phyloP scores from a whole-genome alignment of 305 asterid species.

The Fraxinus sp. region DNA sequence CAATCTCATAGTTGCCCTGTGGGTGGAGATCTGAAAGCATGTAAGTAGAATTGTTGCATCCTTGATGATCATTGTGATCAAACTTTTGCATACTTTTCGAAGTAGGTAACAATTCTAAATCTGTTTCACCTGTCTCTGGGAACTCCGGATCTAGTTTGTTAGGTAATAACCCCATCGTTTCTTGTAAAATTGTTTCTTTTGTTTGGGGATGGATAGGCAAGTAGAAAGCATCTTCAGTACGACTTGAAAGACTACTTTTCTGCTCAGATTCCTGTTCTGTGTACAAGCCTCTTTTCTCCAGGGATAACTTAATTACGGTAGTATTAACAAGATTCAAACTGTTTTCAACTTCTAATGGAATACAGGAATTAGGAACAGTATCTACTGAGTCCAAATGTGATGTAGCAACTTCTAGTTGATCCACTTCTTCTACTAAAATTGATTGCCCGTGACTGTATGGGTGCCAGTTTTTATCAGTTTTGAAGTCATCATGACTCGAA shows the following conservation, averaged over 20 bases:
- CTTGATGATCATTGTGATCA: slow-evolving; percentile 33
- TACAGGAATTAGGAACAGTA: slow-evolving; percentile 24
- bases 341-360: slow-evolving; percentile 31
- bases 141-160: slow-evolving; percentile 28
- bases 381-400: slow-evolving; percentile 27
- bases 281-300: slow-evolving; percentile 32
- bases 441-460: slow-evolving; percentile 29
- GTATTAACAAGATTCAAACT: slow-evolving; percentile 20
- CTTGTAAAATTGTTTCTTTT: slow-evolving; percentile 25
- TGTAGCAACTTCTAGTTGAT: slow-evolving; percentile 30
- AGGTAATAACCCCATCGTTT: slow-evolving; percentile 26
- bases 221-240: slow-evolving; percentile 28
- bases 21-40: slow-evolving; percentile 34
- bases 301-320: slow-evolving; percentile 26
- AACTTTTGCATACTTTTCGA: slow-evolving; percentile 26
- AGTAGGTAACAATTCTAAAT: slow-evolving; percentile 33
- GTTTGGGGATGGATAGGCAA: slow-evolving; percentile 20
- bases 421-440: slow-evolving; percentile 34
- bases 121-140: slow-evolving; percentile 29
- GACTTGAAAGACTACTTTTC: slow-evolving; percentile 10
- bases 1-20: slow-evolving; percentile 21
- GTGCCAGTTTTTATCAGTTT: slow-evolving; percentile 22
- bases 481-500: slow-evolving; percentile 35
- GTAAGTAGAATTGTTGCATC: slow-evolving; percentile 20
- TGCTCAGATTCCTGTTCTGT: slow-evolving; percentile 35